phyloP scores from a whole-genome alignment of 345 rosid species.

The Hibiscus mutabilis region DNA sequence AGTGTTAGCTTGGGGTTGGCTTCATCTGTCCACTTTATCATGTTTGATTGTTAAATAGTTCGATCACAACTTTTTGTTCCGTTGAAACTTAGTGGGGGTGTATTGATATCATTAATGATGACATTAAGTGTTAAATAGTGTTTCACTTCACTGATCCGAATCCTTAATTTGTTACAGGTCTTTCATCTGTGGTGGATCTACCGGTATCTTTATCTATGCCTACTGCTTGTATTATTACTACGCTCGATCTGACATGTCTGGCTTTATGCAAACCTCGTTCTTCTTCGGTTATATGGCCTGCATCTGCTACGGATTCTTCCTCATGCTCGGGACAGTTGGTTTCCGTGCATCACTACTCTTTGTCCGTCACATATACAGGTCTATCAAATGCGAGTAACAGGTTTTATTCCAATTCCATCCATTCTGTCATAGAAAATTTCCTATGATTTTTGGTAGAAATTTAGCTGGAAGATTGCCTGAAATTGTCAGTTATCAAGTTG shows the following conservation, averaged over 20 bases:
- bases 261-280: constrained; percentile 84
- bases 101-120: neutral
- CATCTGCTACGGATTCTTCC: constrained; percentile 78
- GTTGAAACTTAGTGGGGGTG: neutral
- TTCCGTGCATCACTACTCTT: constrained; percentile 66
- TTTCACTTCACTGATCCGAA: neutral
- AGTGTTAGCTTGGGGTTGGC: neutral
- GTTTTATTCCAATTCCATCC: neutral
- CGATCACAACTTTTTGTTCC: neutral
- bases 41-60: neutral
- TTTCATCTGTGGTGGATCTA: constrained; percentile 76
- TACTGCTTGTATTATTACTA: constrained; percentile 74
- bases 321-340: constrained; percentile 74
- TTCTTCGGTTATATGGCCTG: constrained; percentile 90
- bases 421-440: constrained; percentile 5
- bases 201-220: constrained; percentile 59
- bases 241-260: constrained; percentile 76
- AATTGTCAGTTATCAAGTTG: neutral
- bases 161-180: constrained; percentile 39
- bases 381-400: constrained; percentile 69
- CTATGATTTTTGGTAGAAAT: constrained; percentile 6
- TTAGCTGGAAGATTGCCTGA: neutral
- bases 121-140: neutral
- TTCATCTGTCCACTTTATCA: neutral
- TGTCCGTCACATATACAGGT: constrained; percentile 72